Percentiles rank a stretch among this genome's conserved stretches.
Conservation (phyloP, 768 basidiomycete genomes). For the Lepiota venenata region DNA sequence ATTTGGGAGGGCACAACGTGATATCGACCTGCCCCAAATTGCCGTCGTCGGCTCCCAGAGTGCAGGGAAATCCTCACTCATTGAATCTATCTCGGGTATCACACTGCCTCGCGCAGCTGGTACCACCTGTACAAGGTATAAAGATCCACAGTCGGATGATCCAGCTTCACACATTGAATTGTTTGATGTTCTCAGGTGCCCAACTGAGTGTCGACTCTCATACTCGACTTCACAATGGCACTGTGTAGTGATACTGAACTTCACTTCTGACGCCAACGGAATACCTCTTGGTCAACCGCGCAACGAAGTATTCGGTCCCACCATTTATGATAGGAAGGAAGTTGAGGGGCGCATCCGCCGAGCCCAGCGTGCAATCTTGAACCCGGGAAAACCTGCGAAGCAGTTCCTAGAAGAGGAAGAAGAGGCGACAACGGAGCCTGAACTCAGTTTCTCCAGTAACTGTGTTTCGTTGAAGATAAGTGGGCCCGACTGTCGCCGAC, state of each 20-base stretch:
- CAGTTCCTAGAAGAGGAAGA: constrained; percentile 38
- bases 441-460: constrained; percentile 49
- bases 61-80: constrained; percentile 62
- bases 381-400: constrained; percentile 35
- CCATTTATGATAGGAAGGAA: constrained; percentile 44
- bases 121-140: constrained; percentile 71
- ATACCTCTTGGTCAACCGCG: constrained; percentile 34
- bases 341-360: constrained; percentile 68
- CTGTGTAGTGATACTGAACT: constrained; percentile 47
- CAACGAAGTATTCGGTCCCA: constrained; percentile 40
- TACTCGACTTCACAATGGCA: constrained; percentile 40
- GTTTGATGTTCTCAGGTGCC: constrained; percentile 35
- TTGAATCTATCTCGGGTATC: constrained; percentile 63
- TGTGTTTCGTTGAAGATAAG: constrained; percentile 57
- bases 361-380: constrained; percentile 65
- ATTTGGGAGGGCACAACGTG: constrained; percentile 51
- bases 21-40: constrained; percentile 72
- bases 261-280: constrained; percentile 36
- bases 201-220: constrained; percentile 53
- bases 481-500: constrained; percentile 56
- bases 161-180: background rate
- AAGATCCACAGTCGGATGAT: background rate
- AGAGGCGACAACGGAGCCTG: constrained; percentile 9
- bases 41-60: constrained; percentile 69
- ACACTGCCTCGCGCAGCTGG: constrained; percentile 53